Base-by-base conservation (phyloP, 208 protist genomes). In the Borovskyia barvae region DNA sequence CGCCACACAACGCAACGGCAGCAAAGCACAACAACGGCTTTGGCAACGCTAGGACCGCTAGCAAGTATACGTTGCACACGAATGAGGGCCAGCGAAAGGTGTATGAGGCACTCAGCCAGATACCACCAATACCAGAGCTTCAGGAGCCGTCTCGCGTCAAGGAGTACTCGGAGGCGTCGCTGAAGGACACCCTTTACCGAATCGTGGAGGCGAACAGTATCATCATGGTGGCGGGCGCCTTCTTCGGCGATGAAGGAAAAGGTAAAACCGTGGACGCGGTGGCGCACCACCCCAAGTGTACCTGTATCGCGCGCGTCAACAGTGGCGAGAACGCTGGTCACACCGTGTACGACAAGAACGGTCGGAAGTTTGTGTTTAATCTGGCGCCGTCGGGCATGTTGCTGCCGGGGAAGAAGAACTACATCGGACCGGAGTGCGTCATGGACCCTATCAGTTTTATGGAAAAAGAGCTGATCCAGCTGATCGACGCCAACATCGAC, bases 241-340 rank as follows among this genome's bases (percentile, higher is more conserved):
- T 93, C 67, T 97, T 97, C 62, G 92, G 92, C 7, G 92, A 97
- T 54, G 92, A 97, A 57, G 92, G 92, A 48, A 97, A 97, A 47
- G 92, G 92, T 58, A 97, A 97, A 73, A 95, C 92, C 9, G 92
- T 97, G 9, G 85, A 97, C 49, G 92, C 86, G 12, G 87, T 97
- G 12, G 75, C 88, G 1, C 75, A 54, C 22, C 86, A 97, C 72
- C 85, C 83, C 1, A 61, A 45, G 20, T 93, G 90, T 65, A 91
- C 77, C 26, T 88, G 75, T 61, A 86, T 97, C 52, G 86, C 82
- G n/a, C 85, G 91, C 50, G 85, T 93, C 6, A 97, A 97, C 78
- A 91, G 81, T 37, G 91, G 91, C 36, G 91, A 97, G 75, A 97
- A 97, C 57, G 91, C 91, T 30, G 91, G 91, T 12, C 91, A 97